Conservation (phyloP, 345 rosid species). For the Kandelia obovata region DNA sequence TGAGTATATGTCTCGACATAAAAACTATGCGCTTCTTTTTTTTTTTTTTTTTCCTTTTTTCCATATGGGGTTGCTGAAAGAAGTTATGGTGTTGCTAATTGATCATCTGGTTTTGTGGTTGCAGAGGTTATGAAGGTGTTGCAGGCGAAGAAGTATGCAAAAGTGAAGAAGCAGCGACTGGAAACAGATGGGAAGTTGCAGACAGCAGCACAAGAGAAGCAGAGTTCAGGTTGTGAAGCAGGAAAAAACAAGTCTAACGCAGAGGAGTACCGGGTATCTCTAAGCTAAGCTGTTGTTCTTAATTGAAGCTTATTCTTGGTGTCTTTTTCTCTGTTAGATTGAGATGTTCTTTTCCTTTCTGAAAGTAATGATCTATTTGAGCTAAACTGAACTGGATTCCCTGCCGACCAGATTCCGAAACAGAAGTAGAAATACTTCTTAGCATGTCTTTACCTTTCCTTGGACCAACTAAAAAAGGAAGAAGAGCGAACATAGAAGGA, state of each 20-base stretch:
- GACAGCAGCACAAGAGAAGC: slow-evolving; percentile 29
- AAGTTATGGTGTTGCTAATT: not conserved
- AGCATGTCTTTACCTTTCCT: too few species aligned
- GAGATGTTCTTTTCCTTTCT: not conserved
- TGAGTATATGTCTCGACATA: not conserved
- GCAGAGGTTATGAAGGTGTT: slow-evolving; percentile 87
- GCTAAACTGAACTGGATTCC: not conserved
- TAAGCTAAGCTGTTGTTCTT: not conserved
- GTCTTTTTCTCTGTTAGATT: not conserved
- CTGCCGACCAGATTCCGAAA: not conserved
- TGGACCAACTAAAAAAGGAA: too few species aligned
- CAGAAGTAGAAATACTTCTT: too few species aligned
- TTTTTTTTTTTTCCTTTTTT: not conserved
- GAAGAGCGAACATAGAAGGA: too few species aligned
- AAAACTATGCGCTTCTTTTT: not conserved
- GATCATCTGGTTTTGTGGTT: slow-evolving; percentile 1
- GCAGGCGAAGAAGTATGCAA: slow-evolving; percentile 75
- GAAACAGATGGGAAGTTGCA: slow-evolving; percentile 39
- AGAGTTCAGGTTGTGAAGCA: slow-evolving; percentile 29
- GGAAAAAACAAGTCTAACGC: slow-evolving; percentile 16
- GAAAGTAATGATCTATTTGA: not conserved
- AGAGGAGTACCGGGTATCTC: slow-evolving; percentile 5
- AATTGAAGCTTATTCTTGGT: not conserved
- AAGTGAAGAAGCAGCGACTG: slow-evolving; percentile 53
- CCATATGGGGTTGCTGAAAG: too few species aligned